These are phyloP conservation scores for Teratosphaeria epicoccoides DNA, from an alignment of 2,329 filamentous ascomycete species.

Conservation along the genomic window DNA sequence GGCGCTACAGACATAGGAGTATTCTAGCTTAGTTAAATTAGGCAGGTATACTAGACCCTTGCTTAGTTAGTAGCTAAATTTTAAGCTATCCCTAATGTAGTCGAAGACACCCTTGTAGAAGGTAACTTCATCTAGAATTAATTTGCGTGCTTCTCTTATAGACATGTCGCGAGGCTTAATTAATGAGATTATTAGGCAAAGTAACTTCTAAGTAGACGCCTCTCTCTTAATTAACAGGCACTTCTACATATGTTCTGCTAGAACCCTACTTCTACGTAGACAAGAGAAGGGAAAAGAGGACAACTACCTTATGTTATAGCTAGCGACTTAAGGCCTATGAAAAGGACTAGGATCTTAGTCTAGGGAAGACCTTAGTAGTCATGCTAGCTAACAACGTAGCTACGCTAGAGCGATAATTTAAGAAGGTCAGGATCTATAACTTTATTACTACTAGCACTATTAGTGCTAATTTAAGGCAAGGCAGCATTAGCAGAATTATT, in stretches of 20 bases:
- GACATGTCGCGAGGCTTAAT: not conserved
- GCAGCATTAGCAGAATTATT: not conserved
- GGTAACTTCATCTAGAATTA: too few relatives aligned
- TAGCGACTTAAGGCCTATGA: not conserved
- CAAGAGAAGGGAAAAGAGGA: not conserved
- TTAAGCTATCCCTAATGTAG: too few relatives aligned
- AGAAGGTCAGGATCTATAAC: not conserved
- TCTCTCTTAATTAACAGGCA: not conserved
- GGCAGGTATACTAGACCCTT: too few relatives aligned
- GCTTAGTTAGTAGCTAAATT: too few relatives aligned
- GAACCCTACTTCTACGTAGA: not conserved
- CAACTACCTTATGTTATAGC: not conserved
- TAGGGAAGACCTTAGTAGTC: not conserved
- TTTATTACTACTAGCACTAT: too few relatives aligned
- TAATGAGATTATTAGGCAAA: not conserved
- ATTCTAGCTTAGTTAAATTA: too few relatives aligned
- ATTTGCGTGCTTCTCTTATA: too few relatives aligned
- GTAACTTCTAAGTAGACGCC: not conserved
- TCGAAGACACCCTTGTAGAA: too few relatives aligned
- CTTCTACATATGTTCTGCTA: not conserved
- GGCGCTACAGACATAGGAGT: too few relatives aligned
- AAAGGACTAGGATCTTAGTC: not conserved
- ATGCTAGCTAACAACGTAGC: not conserved
- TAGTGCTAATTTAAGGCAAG: not conserved
- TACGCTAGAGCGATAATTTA: not conserved